Evolutionary conservation across 2,329 filamentous ascomycete genomes (phyloP).

Genomic region (Coniella lustricola): DNA sequence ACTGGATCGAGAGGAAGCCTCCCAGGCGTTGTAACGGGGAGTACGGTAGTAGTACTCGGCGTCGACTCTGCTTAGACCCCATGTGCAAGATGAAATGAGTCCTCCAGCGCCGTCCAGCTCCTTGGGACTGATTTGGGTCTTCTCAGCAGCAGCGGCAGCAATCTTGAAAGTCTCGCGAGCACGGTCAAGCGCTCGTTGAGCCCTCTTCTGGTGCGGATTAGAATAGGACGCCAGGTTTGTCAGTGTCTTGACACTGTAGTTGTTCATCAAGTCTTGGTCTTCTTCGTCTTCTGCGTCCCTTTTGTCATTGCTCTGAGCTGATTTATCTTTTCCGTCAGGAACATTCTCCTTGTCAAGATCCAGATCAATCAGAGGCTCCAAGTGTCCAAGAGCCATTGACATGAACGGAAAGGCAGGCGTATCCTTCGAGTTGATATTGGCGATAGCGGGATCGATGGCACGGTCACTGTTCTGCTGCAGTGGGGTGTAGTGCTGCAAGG

Average conservation of each 20-base stretch:
- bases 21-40: constrained; percentile 13
- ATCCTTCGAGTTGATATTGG: neutral
- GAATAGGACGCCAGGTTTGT: constrained; percentile 49
- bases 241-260: constrained; percentile 39
- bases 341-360: constrained; percentile 18
- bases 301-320: neutral
- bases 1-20: constrained; percentile 15
- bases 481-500: constrained; percentile 38
- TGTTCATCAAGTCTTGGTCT: constrained; percentile 24
- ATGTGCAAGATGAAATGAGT: neutral
- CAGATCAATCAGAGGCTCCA: neutral
- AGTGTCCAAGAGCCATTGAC: neutral
- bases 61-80: constrained; percentile 3
- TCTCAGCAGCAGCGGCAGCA: constrained; percentile 16
- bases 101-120: neutral
- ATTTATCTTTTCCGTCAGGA: constrained; percentile 12
- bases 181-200: constrained; percentile 37
- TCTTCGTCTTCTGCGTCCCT: constrained; percentile 27
- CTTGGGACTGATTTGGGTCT: constrained; percentile 15
- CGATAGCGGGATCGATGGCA: constrained; percentile 34
- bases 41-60: constrained; percentile 8
- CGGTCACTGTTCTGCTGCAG: constrained; percentile 49
- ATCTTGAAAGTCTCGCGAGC: constrained; percentile 16
- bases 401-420: constrained; percentile 1
- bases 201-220: constrained; percentile 46